phyloP scores from a whole-genome alignment of 148 eudicot species.

The Gaultheria prostrata region DNA sequence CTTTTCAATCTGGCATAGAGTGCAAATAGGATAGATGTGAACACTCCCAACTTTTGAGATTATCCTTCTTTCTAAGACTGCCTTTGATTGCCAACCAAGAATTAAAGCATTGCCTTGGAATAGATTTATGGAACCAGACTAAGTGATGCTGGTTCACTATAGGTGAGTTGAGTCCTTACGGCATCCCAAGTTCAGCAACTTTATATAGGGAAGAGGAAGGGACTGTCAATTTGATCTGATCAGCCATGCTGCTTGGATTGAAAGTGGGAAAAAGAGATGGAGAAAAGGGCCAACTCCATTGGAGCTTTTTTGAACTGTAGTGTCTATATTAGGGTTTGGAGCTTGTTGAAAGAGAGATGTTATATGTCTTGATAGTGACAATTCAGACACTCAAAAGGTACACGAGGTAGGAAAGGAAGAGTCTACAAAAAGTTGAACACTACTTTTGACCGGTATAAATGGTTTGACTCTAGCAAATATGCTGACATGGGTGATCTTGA shows the following conservation, averaged over 20 bases:
- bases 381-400: not conserved
- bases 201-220: not conserved
- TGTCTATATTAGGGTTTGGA: not conserved
- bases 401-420: not conserved
- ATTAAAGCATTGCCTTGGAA: not conserved
- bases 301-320: not conserved
- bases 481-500: not conserved
- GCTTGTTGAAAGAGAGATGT: not conserved
- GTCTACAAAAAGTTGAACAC: not conserved
- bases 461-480: not conserved
- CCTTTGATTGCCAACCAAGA: not conserved
- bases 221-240: not conserved
- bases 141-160: not conserved
- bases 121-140: not conserved
- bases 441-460: not conserved
- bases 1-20: slow-evolving; percentile 1
- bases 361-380: not conserved
- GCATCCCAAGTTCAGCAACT: not conserved
- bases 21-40: not conserved
- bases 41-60: not conserved
- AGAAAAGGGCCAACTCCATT: not conserved
- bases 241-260: not conserved
- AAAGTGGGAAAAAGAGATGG: not conserved
- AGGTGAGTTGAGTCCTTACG: not conserved
- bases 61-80: not conserved